phyloP scores from a whole-genome alignment of 148 eudicot species.

The Spergularia bocconei region DNA sequence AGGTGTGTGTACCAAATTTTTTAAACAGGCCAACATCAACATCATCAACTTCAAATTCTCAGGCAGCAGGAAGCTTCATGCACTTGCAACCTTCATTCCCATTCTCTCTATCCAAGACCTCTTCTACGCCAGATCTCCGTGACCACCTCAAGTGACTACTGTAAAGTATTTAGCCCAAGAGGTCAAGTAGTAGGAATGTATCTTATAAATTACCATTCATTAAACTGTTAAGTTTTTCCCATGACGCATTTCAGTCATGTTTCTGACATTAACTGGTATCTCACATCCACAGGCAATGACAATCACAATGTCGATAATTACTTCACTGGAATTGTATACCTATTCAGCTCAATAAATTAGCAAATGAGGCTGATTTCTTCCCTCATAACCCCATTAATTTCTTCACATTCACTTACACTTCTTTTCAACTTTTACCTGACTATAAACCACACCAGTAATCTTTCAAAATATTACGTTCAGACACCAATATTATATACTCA shows the following conservation, averaged over 20 bases:
- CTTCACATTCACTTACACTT: not conserved
- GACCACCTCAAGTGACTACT: slow-evolving; percentile 20
- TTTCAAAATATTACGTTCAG: not conserved
- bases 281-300: not conserved
- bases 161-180: not conserved
- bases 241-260: not conserved
- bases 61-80: slow-evolving; percentile 28
- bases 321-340: not conserved
- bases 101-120: slow-evolving; percentile 33
- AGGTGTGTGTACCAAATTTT: slow-evolving; percentile 17
- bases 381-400: not conserved
- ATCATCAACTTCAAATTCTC: slow-evolving; percentile 25
- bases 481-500: not conserved
- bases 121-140: slow-evolving; percentile 26
- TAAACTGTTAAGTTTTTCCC: not conserved
- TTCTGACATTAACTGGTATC: not conserved
- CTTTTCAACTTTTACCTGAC: not conserved
- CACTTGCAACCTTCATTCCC: slow-evolving; percentile 32
- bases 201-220: not conserved
- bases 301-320: not conserved
- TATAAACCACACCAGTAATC: not conserved
- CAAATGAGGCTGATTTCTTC: not conserved
- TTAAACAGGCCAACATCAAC: slow-evolving; percentile 18
- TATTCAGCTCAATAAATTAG: not conserved
- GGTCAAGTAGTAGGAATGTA: not conserved